Evolutionary conservation across 2,329 filamentous ascomycete genomes (phyloP), one percentile per base, ranked within the genome.

Genomic region (Colletotrichum sp.): DNA sequence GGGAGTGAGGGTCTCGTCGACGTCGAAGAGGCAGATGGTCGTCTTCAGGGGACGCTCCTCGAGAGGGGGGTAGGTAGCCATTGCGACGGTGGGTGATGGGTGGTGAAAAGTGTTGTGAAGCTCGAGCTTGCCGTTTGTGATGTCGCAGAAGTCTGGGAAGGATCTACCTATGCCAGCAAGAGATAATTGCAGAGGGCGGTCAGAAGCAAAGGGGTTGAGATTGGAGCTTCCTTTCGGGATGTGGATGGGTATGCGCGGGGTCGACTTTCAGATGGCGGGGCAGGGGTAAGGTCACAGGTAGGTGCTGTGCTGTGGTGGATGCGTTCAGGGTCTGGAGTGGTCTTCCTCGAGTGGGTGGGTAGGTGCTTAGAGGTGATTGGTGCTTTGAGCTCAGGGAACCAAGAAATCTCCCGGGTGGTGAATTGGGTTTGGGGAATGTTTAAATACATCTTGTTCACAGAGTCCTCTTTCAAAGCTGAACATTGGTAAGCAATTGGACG

Each of bases 1-100:
- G 56, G 93, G 94, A 18, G 96, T 97, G 80, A 99, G 91, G 34
- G 97, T 98, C 82, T 92, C 95, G 84, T 99, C 97, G 76, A 99
- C 97, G 86, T 99, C 97, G 86, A 99, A 99, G 78, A 99, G 93
- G 82, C 92, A 93, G 86, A 99, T 94, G 78, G 96, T 98, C 90
- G 97, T 95, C 88, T 96, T 95, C 85, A 98, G 88, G 58, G 95
- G 95, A 79, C 97, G 95, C 81, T 96, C 90, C 84, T 93, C 91
- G 79, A 98, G 92, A 77, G 95, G 91, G 72, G 96, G 94, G 86
- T 93, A 94, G 55, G 72, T 67, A 30, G 61, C 75, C 62, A 76
- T 76, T 58, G 74, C 62, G 58, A 69, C 25, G 34, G 58, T 66
- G 15, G 55, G n/a, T 25, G 55, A 60, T 34, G 58, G 32, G 30